These are phyloP conservation scores for Fusarium armeniacum DNA, from an alignment of 2,329 filamentous ascomycete genomes.

Conservation along the genomic window DNA sequence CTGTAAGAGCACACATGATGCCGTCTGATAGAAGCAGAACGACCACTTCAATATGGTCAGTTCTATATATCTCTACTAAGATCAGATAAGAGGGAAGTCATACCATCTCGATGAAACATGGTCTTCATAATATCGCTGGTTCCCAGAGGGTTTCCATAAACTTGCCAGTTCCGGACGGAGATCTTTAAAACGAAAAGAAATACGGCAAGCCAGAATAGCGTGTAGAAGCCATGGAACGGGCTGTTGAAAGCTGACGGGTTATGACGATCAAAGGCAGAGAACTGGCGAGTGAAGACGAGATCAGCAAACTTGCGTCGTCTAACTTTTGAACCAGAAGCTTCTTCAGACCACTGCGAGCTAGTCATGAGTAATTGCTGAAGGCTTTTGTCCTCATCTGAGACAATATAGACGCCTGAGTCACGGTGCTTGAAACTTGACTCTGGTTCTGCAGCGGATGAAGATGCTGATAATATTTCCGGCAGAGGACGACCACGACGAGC, in stretches of 20 bases:
- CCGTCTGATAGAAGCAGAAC: constrained; percentile 74
- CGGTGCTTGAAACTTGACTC: constrained; percentile 40
- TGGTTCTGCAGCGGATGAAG: constrained; percentile 28
- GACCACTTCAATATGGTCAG: constrained; percentile 57
- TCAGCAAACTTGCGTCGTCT: constrained; percentile 56
- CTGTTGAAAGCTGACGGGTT: constrained; percentile 75
- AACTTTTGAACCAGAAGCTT: constrained; percentile 33
- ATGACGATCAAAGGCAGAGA: constrained; percentile 81
- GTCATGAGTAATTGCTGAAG: constrained; percentile 50
- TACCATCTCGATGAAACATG: constrained; percentile 71
- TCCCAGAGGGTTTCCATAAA: constrained; percentile 77
- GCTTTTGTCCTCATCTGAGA: constrained; percentile 50
- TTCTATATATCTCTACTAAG: not conserved
- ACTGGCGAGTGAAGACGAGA: constrained; percentile 78
- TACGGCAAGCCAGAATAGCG: constrained; percentile 81
- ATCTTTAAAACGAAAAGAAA: constrained; percentile 76
- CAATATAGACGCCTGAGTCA: constrained; percentile 47
- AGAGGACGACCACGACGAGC: constrained; percentile 8
- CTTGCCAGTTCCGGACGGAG: constrained; percentile 75
- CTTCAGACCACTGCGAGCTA: constrained; percentile 45
- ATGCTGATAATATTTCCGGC: constrained; percentile 20
- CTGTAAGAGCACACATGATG: constrained; percentile 75
- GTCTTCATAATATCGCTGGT: constrained; percentile 78
- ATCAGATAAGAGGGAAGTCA: constrained; percentile 12
- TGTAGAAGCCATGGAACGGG: constrained; percentile 84